Evolutionary conservation across 495 filamentous ascomycete species (phyloP), one percentile per base, ranked within the genome.

Genomic region (Lasiosphaeria miniovina): DNA sequence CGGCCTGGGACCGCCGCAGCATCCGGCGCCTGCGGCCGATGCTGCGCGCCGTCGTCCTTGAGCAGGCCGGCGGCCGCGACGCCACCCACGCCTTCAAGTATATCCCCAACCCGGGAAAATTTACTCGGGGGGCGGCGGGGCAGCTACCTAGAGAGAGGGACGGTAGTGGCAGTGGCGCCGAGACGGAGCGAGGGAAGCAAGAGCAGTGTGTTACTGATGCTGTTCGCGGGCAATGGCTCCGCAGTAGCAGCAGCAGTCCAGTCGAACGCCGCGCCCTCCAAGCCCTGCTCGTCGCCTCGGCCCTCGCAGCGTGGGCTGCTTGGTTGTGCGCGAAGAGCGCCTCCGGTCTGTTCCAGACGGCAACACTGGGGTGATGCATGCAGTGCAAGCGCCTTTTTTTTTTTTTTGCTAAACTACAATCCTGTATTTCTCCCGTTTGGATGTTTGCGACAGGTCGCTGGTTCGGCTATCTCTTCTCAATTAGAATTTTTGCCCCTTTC

Each of bases 41-140:
- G 38, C 12, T 62, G 34, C 54, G 45, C 45, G 9, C 32, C 11
- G 14, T 57, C 33, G 57, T 50, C 55, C 36, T 58, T 9, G 33
- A 38, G 15, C 24, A 56, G 54, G 40, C 54, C 2, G 61, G 58
- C 7, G 55, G 58, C n/a, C 32, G 49, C 76, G 83, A n/a, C 66
- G 80, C 78, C 1, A 65, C 69, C 43, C 88, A 87, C 60, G 81
- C 84, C 17, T 86, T 89, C 70, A 84, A 88, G 67, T 88, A 87
- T 66, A 71, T 89, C 6, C 87, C 88, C 14, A 61, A 62, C 14
- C 61, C 68, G 41, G 65, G 61, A n/a, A 59, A 61, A 38, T 60
- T 64, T 46, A 72, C 69, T 7, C 34, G 31, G 12, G 36, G 11
- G 10, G 65, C 59, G 36, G 58, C 62, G 17, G 66, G 59, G 1